These are phyloP conservation scores for Rhynchospora breviuscula DNA, from an alignment of 176 grass and related monocot species.

Conservation along the genomic window DNA sequence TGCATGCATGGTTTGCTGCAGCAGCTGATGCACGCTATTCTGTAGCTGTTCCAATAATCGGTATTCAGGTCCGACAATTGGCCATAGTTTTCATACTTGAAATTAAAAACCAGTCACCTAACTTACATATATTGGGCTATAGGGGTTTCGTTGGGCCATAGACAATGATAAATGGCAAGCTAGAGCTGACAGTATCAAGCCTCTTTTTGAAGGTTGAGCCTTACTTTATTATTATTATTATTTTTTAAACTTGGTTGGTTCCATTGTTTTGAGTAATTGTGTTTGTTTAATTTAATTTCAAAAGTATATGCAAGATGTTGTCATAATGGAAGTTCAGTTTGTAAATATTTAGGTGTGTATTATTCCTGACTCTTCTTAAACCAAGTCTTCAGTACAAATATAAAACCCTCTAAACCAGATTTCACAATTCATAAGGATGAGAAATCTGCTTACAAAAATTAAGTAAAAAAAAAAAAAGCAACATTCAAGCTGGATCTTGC, in stretches of 20 bases:
- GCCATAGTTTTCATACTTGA: neutral
- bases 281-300: neutral
- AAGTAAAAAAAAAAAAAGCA: neutral
- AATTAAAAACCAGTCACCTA: neutral
- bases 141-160: slow-evolving; percentile 91
- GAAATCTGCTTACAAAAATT: neutral
- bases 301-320: neutral
- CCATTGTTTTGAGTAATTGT: neutral
- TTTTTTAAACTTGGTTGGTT: neutral
- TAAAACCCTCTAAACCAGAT: neutral
- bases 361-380: neutral
- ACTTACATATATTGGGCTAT: neutral
- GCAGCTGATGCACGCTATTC: slow-evolving; percentile 53
- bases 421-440: neutral
- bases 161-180: slow-evolving; percentile 82
- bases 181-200: slow-evolving; percentile 72
- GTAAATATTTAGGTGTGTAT: neutral
- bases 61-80: slow-evolving; percentile 57
- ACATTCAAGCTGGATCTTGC: neutral
- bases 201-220: slow-evolving; percentile 80
- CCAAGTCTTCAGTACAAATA: neutral
- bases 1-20: slow-evolving; percentile 97
- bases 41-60: slow-evolving; percentile 83
- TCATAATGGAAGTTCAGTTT: neutral
- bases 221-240: neutral